Evolutionary conservation across 75 land plant genomes (phyloP).

Genomic region (Picea glauca): DNA sequence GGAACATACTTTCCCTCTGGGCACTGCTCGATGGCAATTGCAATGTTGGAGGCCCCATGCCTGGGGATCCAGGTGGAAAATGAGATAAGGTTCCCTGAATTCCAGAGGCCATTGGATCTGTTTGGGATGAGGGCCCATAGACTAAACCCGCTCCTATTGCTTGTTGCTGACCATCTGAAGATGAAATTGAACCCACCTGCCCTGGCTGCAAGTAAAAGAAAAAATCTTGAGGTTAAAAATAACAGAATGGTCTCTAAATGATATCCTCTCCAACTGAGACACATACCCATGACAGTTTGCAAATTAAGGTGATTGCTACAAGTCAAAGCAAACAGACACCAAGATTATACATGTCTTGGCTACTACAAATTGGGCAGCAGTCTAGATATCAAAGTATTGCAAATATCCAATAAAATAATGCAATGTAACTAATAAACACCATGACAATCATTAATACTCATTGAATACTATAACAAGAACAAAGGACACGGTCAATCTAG

Average conservation of each 20-base stretch:
- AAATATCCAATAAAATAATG: not conserved
- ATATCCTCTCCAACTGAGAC: not conserved
- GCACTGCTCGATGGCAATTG: slow-evolving; percentile 18
- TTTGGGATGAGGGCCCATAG: slow-evolving; percentile 55
- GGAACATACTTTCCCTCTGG: slow-evolving; percentile 56
- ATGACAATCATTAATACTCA: not conserved
- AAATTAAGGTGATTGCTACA: not conserved
- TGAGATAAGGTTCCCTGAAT: slow-evolving; percentile 45
- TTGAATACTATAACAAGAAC: not conserved
- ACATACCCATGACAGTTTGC: not conserved
- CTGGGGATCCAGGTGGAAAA: slow-evolving; percentile 55
- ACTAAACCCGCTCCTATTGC: slow-evolving; percentile 34
- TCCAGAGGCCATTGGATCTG: slow-evolving; percentile 39
- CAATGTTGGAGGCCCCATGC: slow-evolving; percentile 62
- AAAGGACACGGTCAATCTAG: not conserved
- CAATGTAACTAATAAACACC: too few relatives aligned
- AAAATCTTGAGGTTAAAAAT: not conserved
- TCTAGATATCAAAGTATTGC: not conserved
- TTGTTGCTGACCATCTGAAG: slow-evolving; percentile 58
- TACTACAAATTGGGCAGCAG: not conserved
- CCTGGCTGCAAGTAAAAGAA: slow-evolving; percentile 28
- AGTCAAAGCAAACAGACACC: not conserved
- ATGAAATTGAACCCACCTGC: slow-evolving; percentile 50
- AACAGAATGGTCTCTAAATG: not conserved
- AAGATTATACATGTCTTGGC: not conserved